Percentiles rank a stretch among this genome's conserved stretches.
Conservation (phyloP, 768 basidiomycete genomes). For the Termitomyces eurrhizus region DNA sequence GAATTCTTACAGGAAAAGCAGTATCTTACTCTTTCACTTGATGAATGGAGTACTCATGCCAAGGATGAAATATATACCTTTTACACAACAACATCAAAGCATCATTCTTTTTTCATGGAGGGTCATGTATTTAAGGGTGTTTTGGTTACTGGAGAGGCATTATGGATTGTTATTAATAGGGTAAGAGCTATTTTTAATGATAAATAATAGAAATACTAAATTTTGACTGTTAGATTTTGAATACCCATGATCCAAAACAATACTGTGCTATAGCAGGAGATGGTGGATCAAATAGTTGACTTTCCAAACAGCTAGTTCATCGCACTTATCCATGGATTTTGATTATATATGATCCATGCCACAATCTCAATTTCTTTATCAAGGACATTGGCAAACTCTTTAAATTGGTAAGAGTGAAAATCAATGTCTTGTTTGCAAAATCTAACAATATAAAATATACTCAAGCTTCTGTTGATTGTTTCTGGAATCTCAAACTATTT, state of each 20-base stretch:
- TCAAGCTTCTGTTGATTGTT: background rate
- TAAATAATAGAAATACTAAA: too few relatives aligned
- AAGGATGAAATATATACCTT: background rate
- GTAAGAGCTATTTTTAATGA: background rate
- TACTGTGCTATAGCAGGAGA: background rate
- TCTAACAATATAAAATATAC: too few relatives aligned
- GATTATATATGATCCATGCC: background rate
- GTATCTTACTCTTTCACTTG: background rate
- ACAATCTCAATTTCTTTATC: constrained; percentile 22
- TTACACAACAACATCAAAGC: background rate
- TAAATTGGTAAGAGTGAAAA: background rate
- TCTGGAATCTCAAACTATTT: background rate
- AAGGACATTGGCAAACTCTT: constrained; percentile 25
- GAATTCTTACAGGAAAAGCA: background rate
- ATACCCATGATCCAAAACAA: background rate
- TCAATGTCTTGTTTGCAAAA: background rate
- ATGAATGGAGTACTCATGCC: background rate
- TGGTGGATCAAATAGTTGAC: background rate
- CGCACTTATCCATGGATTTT: background rate
- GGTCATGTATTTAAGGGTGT: background rate
- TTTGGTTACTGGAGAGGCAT: background rate
- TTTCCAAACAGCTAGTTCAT: background rate
- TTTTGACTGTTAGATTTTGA: too few relatives aligned
- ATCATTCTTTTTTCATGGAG: background rate
- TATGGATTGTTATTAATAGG: background rate